Base-by-base conservation (phyloP, 768 basidiomycete species). In the Russula sp. region DNA sequence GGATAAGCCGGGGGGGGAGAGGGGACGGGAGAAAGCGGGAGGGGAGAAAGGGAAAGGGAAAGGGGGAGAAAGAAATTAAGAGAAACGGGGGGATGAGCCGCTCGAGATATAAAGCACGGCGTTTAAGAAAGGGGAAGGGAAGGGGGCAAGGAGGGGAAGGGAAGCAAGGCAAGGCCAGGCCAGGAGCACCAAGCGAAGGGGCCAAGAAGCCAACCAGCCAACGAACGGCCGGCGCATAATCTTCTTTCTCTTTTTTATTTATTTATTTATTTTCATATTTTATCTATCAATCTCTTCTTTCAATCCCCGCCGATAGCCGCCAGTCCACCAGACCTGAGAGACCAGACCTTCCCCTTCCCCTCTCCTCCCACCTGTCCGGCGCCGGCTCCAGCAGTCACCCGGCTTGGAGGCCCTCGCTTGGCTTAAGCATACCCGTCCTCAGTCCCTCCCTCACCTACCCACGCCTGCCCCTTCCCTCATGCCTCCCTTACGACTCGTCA, bases 71-170 rank as follows among this genome's bases (percentile, higher is more conserved):
- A 55, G 34, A 45, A 63, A 59, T 58, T 58, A 59, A 54, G 61
- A 59, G 48, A n/a, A 36, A 57, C 36, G 61, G 56, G 60, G 59
- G 49, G 20, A 18, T 35, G 41, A n/a, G 61, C 51, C 61, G 61
- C 49, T 59, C 49, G 32, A 45, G 51, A 63, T 63, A 63, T 59
- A 59, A 42, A 22, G 47, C 56, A 53, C 61, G 61, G 61, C 56
- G 56, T 63, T 63, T 58, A 63, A 22, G 22, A 46, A 47, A 53
- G 25, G 49, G 60, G 41, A 35, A 20, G 34, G n/a, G 29, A 48
- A 36, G 42, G 34, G 25, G 57, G 59, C 14, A 18, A 34, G 58
- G 49, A 39, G 18, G 50, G 58, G 34, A 47, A 52, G 49, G 48
- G 22, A 5, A 32, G 6, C 25, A 29, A 29, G 8, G 25, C 32